phyloP scores from a whole-genome alignment of 495 filamentous ascomycete genomes.

The Chlorociboria aeruginascens region DNA sequence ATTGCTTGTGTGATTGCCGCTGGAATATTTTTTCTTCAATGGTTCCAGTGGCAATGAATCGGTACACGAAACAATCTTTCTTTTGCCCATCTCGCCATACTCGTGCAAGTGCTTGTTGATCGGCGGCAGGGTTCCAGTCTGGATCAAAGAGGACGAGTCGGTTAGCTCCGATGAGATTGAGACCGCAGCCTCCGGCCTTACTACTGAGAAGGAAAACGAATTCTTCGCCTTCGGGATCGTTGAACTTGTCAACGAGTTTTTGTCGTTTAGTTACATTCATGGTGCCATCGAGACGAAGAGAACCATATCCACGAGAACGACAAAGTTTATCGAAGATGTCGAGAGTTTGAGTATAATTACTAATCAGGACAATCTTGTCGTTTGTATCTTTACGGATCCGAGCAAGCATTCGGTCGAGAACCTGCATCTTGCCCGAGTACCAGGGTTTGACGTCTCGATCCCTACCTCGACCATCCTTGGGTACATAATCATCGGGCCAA shows the following conservation, averaged over 20 bases:
- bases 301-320: slow-evolving; percentile 71
- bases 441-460: slow-evolving; percentile 88
- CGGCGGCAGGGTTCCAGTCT: slow-evolving; percentile 98
- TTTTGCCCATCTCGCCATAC: slow-evolving; percentile 99
- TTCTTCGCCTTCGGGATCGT: slow-evolving; percentile 80
- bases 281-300: slow-evolving; percentile 80
- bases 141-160: slow-evolving; percentile 95
- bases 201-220: slow-evolving; percentile 93
- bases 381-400: slow-evolving; percentile 94
- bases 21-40: slow-evolving; percentile 99
- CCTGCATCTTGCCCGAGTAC: slow-evolving; percentile 98
- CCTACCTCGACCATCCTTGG: slow-evolving; percentile 74
- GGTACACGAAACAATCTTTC: slow-evolving; percentile 98
- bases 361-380: slow-evolving; percentile 98
- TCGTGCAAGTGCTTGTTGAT: slow-evolving; percentile 93
- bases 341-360: slow-evolving; percentile 94
- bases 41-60: slow-evolving; percentile 93
- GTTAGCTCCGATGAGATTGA: slow-evolving; percentile 96
- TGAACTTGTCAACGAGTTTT: slow-evolving; percentile 98
- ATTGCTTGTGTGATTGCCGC: slow-evolving; percentile 95
- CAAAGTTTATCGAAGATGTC: slow-evolving; percentile 93
- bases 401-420: slow-evolving; percentile 95
- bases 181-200: slow-evolving; percentile 92
- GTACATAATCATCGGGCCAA: slow-evolving; percentile 82
- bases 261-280: slow-evolving; percentile 96